Conservation (phyloP, 495 filamentous ascomycete species). For the Penicillium taxi region DNA sequence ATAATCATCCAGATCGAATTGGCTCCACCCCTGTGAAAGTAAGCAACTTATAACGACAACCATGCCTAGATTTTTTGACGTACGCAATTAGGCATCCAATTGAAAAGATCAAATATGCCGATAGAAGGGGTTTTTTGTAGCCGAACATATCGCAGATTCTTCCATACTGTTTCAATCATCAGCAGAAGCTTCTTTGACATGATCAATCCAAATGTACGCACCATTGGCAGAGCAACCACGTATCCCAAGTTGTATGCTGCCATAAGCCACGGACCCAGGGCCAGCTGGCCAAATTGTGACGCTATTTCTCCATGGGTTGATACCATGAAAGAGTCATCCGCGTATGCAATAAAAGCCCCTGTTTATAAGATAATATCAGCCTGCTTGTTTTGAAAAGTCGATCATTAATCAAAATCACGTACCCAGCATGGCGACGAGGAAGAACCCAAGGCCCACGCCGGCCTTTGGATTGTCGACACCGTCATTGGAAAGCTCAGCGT, state of each 20-base stretch:
- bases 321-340: not conserved
- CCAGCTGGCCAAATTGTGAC: not conserved
- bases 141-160: not conserved
- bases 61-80: not conserved
- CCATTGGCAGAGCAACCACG: not conserved
- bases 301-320: not conserved
- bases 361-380: not conserved
- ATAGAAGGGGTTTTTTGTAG: not conserved
- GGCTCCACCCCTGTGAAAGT: not conserved
- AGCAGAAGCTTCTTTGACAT: not conserved
- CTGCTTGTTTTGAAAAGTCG: too few relatives aligned
- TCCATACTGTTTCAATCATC: not conserved
- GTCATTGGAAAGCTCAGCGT: too few relatives aligned
- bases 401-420: too few relatives aligned
- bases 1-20: not conserved
- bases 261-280: not conserved
- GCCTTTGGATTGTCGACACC: too few relatives aligned
- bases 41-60: not conserved
- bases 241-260: not conserved
- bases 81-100: not conserved
- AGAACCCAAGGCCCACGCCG: too few relatives aligned
- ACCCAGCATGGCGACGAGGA: too few relatives aligned
- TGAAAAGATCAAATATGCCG: not conserved
- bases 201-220: not conserved
- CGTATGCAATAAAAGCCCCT: not conserved